Conservation (phyloP, 129 eudicot species). For the Helichrysum umbraculigerum region DNA sequence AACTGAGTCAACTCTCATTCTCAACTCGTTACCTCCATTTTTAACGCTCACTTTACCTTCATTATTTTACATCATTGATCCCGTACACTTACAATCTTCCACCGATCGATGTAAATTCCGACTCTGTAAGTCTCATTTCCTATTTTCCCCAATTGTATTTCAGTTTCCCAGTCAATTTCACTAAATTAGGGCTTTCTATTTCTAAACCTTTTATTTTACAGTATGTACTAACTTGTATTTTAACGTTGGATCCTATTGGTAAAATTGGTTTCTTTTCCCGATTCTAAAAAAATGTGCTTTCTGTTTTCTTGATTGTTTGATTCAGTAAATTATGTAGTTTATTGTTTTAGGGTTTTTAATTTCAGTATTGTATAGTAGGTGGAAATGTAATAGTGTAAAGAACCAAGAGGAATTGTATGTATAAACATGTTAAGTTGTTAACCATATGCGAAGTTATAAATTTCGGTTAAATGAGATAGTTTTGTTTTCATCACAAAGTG, state of each 20-base stretch:
- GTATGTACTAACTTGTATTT: neutral
- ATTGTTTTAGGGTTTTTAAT: neutral
- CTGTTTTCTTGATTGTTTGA: neutral
- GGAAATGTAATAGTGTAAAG: neutral
- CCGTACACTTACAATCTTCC: neutral
- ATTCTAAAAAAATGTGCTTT: no score
- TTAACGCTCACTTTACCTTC: slow-evolving; percentile 3
- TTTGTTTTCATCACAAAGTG: neutral
- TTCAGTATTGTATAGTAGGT: neutral
- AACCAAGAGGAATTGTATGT: neutral
- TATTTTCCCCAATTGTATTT: neutral
- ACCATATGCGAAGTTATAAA: no score
- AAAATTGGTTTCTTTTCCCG: neutral
- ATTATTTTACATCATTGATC: neutral
- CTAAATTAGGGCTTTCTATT: neutral
- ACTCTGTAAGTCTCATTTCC: neutral
- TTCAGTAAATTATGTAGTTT: neutral
- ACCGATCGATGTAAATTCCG: slow-evolving; percentile 13
- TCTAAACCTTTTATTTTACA: no score
- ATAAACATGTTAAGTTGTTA: neutral
- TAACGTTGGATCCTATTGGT: neutral
- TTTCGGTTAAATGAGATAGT: neutral
- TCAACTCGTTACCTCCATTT: slow-evolving; percentile 1
- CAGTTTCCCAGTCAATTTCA: neutral
- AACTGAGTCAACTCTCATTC: slow-evolving; percentile 6